Evolutionary conservation across 805 yeast genomes (phyloP).

Genomic region (Lipomyces starkeyi): DNA sequence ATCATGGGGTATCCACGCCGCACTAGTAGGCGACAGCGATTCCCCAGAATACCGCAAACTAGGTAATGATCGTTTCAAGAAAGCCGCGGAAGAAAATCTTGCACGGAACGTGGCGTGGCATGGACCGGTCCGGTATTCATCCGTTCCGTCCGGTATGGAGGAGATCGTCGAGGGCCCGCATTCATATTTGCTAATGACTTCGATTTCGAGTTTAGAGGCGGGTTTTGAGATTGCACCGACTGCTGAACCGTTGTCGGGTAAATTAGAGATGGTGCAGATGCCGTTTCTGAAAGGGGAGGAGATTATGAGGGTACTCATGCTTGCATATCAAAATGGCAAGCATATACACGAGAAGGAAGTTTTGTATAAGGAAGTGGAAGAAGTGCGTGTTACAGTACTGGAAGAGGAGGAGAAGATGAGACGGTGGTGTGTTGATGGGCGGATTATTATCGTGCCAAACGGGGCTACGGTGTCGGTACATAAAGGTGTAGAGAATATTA

Average conservation of each 20-base stretch:
- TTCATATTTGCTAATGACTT: slow-evolving; percentile 65
- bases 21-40: slow-evolving; percentile 81
- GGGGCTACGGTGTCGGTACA: slow-evolving; percentile 32
- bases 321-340: slow-evolving; percentile 62
- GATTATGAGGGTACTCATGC: slow-evolving; percentile 60
- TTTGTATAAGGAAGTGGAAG: slow-evolving; percentile 49
- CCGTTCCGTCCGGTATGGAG: slow-evolving; percentile 19
- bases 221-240: slow-evolving; percentile 67
- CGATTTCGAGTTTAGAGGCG: slow-evolving; percentile 63
- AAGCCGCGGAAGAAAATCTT: slow-evolving; percentile 68
- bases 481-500: slow-evolving; percentile 29
- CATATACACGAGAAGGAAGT: slow-evolving; percentile 61
- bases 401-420: slow-evolving; percentile 51
- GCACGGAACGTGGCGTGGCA: slow-evolving; percentile 57
- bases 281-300: slow-evolving; percentile 46
- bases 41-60: slow-evolving; percentile 65
- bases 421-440: slow-evolving; percentile 70
- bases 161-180: slow-evolving; percentile 50
- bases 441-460: slow-evolving; percentile 49
- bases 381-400: slow-evolving; percentile 42
- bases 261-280: slow-evolving; percentile 57
- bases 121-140: slow-evolving; percentile 48
- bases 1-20: slow-evolving; percentile 88
- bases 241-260: slow-evolving; percentile 53
- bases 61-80: slow-evolving; percentile 70